Evolutionary conservation across 768 basidiomycete genomes (phyloP), one percentile per base, ranked within the genome.

Genomic region (Leccinum subgranulosum): DNA sequence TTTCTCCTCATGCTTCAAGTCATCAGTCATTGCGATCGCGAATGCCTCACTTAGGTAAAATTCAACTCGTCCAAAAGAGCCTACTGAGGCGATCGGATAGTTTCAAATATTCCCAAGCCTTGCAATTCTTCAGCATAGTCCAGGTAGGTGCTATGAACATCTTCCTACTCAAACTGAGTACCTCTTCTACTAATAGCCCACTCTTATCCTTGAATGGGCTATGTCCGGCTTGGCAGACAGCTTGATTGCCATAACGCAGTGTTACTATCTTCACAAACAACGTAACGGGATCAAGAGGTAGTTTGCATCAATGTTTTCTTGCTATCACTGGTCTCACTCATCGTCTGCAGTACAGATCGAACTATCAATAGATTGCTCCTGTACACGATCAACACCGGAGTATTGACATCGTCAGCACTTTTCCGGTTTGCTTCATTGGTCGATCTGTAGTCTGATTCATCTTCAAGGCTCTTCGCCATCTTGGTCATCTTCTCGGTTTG

Each of bases 281-380:
- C 47, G 47, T 1, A 48, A 17, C 10, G 47, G 47, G 27, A 48
- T 48, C 12, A 19, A 49, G 21, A 49, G 48, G 48, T 49, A 29
- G 8, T 25, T 27, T 9, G 4, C 46, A 27, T 27, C 15, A 27
- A 19, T 10, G 15, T 28, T 48, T 11, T 25, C 25, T 9, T 28
- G 14, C 9, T n/a, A 17, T 17, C 15, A 14, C 3, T 15, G 7
- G 23, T 46, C 21, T 48, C 17, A 48, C 27, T n/a, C 14, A 17
- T 47, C 14, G 15, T 48, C 23, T 4, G n/a, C 8, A 65, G 64
- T 31, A 65, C 61, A 15, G 55, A 65, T n/a, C 54, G 27, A 4
- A 31, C 65, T 23, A 56, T 65, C 51, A 60, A 66, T 12, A 56
- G 36, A 5, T 47, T 66, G 17, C 55, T 65, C 6, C n/a, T 66